Evolutionary conservation across 2,329 filamentous ascomycete genomes (phyloP).

Genomic region (Ceratocystis albifundus): DNA sequence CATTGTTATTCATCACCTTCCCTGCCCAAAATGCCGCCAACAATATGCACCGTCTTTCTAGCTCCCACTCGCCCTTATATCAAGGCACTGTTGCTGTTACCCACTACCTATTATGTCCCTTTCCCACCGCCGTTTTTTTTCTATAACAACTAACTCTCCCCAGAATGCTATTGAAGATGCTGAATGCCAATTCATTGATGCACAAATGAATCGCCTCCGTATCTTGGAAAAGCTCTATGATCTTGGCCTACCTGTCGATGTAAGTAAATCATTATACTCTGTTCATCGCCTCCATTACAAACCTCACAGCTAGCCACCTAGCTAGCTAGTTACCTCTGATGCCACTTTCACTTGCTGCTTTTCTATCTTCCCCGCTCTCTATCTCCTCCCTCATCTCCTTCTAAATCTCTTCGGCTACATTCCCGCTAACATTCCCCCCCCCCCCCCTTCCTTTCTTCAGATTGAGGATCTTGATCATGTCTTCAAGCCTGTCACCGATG

Average conservation of each 20-base stretch:
- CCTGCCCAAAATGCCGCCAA: too few species aligned
- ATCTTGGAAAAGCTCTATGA: constrained; percentile 36
- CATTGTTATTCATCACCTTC: too few species aligned
- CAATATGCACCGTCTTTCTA: too few species aligned
- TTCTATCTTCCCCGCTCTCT: background rate
- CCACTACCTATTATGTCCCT: background rate
- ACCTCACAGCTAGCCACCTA: too few species aligned
- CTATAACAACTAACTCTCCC: constrained; percentile 12
- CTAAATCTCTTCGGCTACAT: background rate
- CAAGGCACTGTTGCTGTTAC: background rate
- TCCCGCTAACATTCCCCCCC: constrained; percentile 16
- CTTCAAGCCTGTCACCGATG: constrained; percentile 37
- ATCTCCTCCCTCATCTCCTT: constrained; percentile 2
- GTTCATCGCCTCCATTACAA: too few species aligned
- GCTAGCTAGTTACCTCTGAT: too few species aligned
- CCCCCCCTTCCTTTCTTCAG: constrained; percentile 27
- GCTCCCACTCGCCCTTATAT: too few species aligned
- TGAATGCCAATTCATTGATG: constrained; percentile 35
- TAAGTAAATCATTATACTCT: constrained; percentile 30
- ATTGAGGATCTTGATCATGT: constrained; percentile 36
- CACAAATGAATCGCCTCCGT: constrained; percentile 37
- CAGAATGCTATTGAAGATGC: constrained; percentile 34
- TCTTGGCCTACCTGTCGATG: constrained; percentile 38
- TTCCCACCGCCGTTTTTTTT: background rate
- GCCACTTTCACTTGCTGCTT: background rate